phyloP scores from a whole-genome alignment of 1,284 basidiomycete genomes.

The Cryptococcus hybrid region DNA sequence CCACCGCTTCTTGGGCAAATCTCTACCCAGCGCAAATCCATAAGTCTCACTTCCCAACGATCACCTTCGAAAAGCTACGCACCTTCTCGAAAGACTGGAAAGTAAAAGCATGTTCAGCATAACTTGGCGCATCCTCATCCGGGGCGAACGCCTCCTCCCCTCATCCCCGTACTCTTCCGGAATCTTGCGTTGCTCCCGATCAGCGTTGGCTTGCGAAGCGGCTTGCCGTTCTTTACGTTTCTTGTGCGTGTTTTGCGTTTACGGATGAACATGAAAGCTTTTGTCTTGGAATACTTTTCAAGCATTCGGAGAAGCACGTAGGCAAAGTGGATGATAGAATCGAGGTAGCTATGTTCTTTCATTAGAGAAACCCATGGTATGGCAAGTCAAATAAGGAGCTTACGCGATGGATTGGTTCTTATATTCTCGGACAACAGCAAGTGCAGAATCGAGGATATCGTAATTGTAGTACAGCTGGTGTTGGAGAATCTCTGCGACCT shows the following conservation, averaged over 20 bases:
- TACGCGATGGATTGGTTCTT: conserved; percentile 58
- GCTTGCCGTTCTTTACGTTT: conserved; percentile 50
- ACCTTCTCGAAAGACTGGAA: conserved; percentile 87
- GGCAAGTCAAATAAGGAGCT: conserved; percentile 16
- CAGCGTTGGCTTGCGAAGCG: conserved; percentile 19
- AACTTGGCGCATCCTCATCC: conserved; percentile 62
- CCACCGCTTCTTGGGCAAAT: conserved; percentile 80
- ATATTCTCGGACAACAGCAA: conserved; percentile 71
- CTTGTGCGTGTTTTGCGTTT: conserved; percentile 61
- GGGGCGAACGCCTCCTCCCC: conserved; percentile 56
- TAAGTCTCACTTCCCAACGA: background rate
- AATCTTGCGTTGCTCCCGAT: conserved; percentile 7
- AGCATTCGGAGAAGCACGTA: conserved; percentile 80
- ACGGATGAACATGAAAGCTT: conserved; percentile 71
- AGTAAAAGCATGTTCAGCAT: conserved; percentile 81
- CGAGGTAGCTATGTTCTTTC: conserved; percentile 64
- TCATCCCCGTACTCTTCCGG: conserved; percentile 41
- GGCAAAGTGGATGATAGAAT: conserved; percentile 75
- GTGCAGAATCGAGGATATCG: conserved; percentile 80
- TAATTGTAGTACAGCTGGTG: conserved; percentile 91
- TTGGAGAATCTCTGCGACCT: conserved; percentile 75
- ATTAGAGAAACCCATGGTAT: background rate
- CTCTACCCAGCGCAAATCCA: conserved; percentile 53
- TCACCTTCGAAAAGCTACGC: conserved; percentile 28
- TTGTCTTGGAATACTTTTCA: conserved; percentile 76